Percentiles rank a stretch among this genome's conserved stretches.
Conservation (phyloP, 305 asterid species). For the Andrographis paniculata region DNA sequence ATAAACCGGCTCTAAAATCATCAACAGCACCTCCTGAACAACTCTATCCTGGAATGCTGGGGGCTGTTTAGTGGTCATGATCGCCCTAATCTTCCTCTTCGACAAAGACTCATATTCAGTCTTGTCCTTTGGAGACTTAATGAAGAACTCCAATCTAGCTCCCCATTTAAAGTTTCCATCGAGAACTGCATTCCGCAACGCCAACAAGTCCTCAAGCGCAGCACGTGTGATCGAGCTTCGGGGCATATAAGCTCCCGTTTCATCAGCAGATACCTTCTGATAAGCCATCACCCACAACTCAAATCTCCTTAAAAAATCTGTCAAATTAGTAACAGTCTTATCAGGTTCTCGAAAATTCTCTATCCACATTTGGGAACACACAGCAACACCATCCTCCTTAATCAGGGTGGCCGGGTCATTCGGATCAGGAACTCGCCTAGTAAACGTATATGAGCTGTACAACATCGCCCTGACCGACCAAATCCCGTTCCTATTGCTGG, state of each 20-base stretch:
- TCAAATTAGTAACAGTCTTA: conserved; percentile 53
- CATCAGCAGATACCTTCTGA: conserved; percentile 89
- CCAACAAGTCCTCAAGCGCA: conserved; percentile 76
- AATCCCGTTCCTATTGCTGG: conserved; percentile 26
- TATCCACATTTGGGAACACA: conserved; percentile 80
- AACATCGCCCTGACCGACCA: conserved; percentile 29
- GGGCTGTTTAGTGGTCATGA: conserved; percentile 77
- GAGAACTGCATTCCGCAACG: conserved; percentile 72
- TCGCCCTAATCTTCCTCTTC: conserved; percentile 76
- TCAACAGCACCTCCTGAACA: conserved; percentile 74
- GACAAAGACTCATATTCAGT: conserved; percentile 77
- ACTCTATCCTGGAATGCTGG: conserved; percentile 79
- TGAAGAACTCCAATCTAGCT: conserved; percentile 77
- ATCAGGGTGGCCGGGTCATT: conserved; percentile 81
- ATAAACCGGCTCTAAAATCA: conserved; percentile 82
- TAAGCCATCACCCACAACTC: conserved; percentile 95
- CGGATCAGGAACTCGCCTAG: conserved; percentile 54
- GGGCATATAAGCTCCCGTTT: conserved; percentile 74
- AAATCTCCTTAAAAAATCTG: conserved; percentile 68
- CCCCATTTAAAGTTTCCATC: conserved; percentile 89
- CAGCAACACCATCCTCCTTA: conserved; percentile 83
- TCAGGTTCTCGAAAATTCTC: conserved; percentile 66
- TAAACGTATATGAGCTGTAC: conserved; percentile 39
- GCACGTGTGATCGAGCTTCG: conserved; percentile 62
- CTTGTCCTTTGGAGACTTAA: conserved; percentile 83